Percentiles rank a stretch among this genome's conserved stretches.
Evolutionary conservation across 306 rosid genomes (phyloP).

Genomic region (Malus sieversii): DNA sequence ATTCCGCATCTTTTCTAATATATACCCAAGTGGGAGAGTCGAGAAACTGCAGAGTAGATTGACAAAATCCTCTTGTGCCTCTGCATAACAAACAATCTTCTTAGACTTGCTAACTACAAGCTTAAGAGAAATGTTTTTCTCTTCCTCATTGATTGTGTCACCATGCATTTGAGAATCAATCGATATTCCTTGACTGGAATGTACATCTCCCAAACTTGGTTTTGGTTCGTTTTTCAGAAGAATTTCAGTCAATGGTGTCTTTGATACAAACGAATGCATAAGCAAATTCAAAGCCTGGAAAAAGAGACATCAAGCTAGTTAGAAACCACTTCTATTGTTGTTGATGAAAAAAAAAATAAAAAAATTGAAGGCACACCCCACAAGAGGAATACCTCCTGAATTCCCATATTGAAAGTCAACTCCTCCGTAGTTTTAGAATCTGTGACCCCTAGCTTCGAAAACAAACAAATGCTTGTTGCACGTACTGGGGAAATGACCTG

Average conservation of each 20-base stretch:
- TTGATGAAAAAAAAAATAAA: no score
- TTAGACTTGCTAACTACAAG: slow-evolving; percentile 2
- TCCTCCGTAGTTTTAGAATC: not conserved
- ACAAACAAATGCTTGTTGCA: not conserved
- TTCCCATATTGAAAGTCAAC: not conserved
- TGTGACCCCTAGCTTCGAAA: not conserved
- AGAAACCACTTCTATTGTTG: no score
- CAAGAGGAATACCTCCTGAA: not conserved
- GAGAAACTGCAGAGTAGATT: no score
- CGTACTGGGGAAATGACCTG: not conserved
- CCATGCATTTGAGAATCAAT: no score
- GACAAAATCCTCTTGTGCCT: not conserved
- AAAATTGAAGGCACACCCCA: no score
- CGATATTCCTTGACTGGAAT: not conserved
- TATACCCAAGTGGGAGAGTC: slow-evolving; percentile 2
- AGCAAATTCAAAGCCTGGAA: no score
- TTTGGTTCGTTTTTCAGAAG: no score
- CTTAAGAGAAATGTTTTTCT: not conserved
- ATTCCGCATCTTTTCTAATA: not conserved
- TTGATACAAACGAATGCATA: no score
- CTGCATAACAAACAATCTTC: slow-evolving; percentile 2
- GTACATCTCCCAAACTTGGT: no score
- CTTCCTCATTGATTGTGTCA: not conserved
- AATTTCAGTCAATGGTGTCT: no score
- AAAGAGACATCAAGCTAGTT: no score